Percentiles rank a stretch among this genome's conserved stretches.
phyloP scores from a whole-genome alignment of 352 stramenopile genomes.

The Globisporangium middletonii region DNA sequence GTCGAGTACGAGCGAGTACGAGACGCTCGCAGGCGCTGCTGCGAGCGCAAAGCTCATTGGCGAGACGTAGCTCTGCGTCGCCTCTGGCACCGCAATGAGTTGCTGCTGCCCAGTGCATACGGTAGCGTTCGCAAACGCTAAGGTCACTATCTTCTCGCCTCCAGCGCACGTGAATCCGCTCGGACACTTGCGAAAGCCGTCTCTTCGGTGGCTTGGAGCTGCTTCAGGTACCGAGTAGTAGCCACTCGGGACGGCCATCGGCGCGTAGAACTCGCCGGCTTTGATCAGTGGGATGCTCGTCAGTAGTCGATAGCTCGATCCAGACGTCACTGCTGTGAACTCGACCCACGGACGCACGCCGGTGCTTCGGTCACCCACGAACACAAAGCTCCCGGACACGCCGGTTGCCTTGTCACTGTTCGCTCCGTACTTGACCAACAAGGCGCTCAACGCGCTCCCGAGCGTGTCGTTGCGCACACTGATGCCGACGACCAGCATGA shows the following conservation, averaged over 20 bases:
- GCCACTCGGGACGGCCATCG: constrained; percentile 26
- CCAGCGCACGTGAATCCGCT: constrained; percentile 32
- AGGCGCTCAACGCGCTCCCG: not conserved
- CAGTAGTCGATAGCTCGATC: constrained; percentile 3
- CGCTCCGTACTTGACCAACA: constrained; percentile 1
- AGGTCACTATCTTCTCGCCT: constrained; percentile 23
- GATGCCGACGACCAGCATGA: constrained; percentile 16
- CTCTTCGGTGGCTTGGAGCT: constrained; percentile 17
- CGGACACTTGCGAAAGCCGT: constrained; percentile 31
- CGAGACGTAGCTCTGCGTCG: constrained; percentile 23
- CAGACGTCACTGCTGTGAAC: constrained; percentile 1
- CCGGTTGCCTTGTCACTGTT: not conserved
- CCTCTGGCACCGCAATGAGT: constrained; percentile 27
- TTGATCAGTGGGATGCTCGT: constrained; percentile 23
- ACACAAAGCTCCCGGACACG: constrained; percentile 5
- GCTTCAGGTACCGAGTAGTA: constrained; percentile 48
- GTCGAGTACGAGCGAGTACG: constrained; percentile 3
- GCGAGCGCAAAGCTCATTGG: constrained; percentile 27
- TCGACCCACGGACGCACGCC: not conserved
- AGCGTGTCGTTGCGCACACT: constrained; percentile 15
- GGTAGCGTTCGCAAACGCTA: constrained; percentile 20
- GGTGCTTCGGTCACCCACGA: constrained; percentile 4
- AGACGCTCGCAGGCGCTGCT: constrained; percentile 9
- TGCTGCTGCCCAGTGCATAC: constrained; percentile 38
- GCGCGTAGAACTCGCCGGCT: constrained; percentile 21